A percentile compares a stretch with the other conserved stretches of the same genome.
These are phyloP conservation scores for Stereum hirsutum DNA, from an alignment of 1,284 basidiomycete species.

Conservation along the genomic window DNA sequence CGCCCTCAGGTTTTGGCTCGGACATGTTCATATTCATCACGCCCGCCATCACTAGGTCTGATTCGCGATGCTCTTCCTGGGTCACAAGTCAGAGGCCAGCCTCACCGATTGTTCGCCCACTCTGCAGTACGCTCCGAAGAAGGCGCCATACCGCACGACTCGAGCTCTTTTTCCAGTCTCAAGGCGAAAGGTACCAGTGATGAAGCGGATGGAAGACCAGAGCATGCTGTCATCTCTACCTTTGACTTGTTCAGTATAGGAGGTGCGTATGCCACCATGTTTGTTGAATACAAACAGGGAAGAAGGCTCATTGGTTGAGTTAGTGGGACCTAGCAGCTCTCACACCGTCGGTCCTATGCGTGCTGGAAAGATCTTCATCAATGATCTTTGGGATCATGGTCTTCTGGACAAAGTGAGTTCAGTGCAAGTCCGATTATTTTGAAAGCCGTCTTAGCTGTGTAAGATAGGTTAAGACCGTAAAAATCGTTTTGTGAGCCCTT, in stretches of 20 bases:
- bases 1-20: no score
- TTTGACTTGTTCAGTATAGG: conserved; percentile 95
- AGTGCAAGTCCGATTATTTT: neutral
- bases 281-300: conserved; percentile 27
- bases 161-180: neutral
- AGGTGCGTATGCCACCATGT: conserved; percentile 34
- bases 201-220: conserved; percentile 28
- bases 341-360: conserved; percentile 91
- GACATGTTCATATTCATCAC: no score
- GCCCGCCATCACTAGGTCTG: no score
- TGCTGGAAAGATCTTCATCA: conserved; percentile 81
- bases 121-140: no score
- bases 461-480: conserved; percentile 63
- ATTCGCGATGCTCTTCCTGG: no score
- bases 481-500: conserved; percentile 69
- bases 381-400: conserved; percentile 64
- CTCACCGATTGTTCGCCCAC: no score
- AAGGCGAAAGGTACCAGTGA: conserved; percentile 10
- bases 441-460: neutral
- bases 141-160: neutral
- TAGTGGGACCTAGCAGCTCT: conserved; percentile 49
- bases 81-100: no score
- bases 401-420: conserved; percentile 57
- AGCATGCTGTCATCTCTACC: conserved; percentile 90
- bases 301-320: neutral